phyloP scores from a whole-genome alignment of 164 flowering plant species.

The Santalum album region DNA sequence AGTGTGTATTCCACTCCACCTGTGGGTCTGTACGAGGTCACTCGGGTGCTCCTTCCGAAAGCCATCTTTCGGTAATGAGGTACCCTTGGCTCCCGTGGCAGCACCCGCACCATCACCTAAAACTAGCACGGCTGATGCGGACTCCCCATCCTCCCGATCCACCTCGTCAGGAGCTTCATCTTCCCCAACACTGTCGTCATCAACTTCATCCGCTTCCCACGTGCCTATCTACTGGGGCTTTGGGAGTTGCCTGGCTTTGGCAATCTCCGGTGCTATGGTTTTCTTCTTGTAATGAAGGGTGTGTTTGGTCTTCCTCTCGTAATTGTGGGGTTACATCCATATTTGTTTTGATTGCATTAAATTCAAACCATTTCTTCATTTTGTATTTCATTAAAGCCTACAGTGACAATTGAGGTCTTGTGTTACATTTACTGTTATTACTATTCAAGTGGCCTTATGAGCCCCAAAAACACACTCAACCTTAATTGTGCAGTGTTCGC shows the following conservation, averaged over 20 bases:
- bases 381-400: neutral
- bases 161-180: neutral
- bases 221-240: conserved; percentile 17
- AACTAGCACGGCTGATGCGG: too few relatives aligned
- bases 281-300: conserved; percentile 24
- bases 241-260: conserved; percentile 30
- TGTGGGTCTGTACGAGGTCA: conserved; percentile 64
- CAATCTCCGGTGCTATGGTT: conserved; percentile 25
- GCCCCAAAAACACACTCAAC: too few relatives aligned
- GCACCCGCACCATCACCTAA: conserved; percentile 48
- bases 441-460: too few relatives aligned
- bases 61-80: conserved; percentile 78
- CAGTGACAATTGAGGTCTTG: too few relatives aligned
- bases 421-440: too few relatives aligned
- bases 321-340: conserved; percentile 12
- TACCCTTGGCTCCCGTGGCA: conserved; percentile 70
- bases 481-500: too few relatives aligned
- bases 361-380: conserved; percentile 19
- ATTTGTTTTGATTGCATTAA: conserved; percentile 14
- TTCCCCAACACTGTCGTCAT: conserved; percentile 21
- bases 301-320: conserved; percentile 16
- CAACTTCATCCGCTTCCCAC: conserved; percentile 18
- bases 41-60: conserved; percentile 68
- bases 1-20: conserved; percentile 67
- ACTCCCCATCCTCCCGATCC: neutral